Conservation (phyloP, 1,284 basidiomycete species). For the Phellinidium pouzarii region DNA sequence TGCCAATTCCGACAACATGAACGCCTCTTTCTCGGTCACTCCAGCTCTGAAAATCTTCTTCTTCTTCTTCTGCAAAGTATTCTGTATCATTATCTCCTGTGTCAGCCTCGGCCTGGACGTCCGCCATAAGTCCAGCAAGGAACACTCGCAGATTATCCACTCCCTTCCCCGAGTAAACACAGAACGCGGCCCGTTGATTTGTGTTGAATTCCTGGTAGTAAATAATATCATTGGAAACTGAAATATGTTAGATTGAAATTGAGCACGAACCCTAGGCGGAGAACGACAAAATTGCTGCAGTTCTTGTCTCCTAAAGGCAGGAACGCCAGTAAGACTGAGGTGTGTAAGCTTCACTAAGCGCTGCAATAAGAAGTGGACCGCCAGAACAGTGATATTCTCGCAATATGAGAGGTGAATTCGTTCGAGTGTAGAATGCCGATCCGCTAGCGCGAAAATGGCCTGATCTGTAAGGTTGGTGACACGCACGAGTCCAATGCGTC, state of each 20-base stretch:
- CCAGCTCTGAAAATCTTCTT: conserved; percentile 21
- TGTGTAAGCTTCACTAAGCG: conserved; percentile 88
- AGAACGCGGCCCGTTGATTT: conserved; percentile 89
- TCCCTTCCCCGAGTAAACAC: conserved; percentile 93
- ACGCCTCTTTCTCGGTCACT: conserved; percentile 6
- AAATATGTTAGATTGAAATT: not conserved
- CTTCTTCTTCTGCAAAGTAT: conserved; percentile 62
- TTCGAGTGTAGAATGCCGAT: conserved; percentile 79
- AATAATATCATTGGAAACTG: not conserved
- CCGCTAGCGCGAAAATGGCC: conserved; percentile 83
- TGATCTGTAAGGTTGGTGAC: conserved; percentile 91
- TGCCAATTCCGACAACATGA: not conserved
- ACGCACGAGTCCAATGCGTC: conserved; percentile 92
- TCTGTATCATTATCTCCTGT: conserved; percentile 57
- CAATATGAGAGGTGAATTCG: conserved; percentile 97
- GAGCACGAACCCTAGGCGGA: conserved; percentile 68
- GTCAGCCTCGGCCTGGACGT: conserved; percentile 41
- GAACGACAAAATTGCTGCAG: conserved; percentile 87
- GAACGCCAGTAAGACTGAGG: conserved; percentile 93
- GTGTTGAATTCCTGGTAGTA: conserved; percentile 80
- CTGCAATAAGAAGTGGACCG: conserved; percentile 86
- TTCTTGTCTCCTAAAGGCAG: conserved; percentile 81
- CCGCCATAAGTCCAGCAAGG: conserved; percentile 64
- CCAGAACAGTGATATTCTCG: conserved; percentile 89
- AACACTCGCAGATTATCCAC: conserved; percentile 79